Percentiles rank a stretch among this genome's conserved stretches.
Evolutionary conservation across 495 filamentous ascomycete genomes (phyloP).

Genomic region (Lindgomyces ingoldianus): DNA sequence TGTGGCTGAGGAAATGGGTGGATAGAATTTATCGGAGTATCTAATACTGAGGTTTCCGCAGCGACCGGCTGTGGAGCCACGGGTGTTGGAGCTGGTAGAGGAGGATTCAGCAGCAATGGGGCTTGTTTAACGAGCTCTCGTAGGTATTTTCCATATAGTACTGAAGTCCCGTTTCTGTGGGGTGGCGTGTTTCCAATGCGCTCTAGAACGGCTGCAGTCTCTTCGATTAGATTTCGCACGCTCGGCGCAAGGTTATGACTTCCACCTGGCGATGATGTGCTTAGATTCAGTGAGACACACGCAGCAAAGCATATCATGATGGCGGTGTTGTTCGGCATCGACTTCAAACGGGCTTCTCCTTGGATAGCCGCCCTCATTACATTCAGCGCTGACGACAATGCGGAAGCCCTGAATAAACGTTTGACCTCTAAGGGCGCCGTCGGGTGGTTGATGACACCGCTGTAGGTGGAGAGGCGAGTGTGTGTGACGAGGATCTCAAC

Average conservation of each 20-base stretch:
- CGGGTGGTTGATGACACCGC: slow-evolving; percentile 71
- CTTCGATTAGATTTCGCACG: slow-evolving; percentile 66
- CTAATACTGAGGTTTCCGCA: neutral
- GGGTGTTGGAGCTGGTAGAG: neutral
- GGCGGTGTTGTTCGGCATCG: slow-evolving; percentile 75
- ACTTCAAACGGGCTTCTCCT: slow-evolving; percentile 66
- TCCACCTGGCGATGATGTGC: slow-evolving; percentile 29
- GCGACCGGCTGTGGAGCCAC: neutral
- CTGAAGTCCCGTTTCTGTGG: slow-evolving; percentile 64
- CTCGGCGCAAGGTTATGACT: slow-evolving; percentile 61
- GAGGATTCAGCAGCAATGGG: neutral
- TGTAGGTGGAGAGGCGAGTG: slow-evolving; percentile 70
- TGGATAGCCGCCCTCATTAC: slow-evolving; percentile 74
- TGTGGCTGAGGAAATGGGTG: slow-evolving; percentile 43
- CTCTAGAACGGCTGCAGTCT: slow-evolving; percentile 68
- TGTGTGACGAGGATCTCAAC: slow-evolving; percentile 75
- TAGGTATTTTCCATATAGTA: slow-evolving; percentile 63
- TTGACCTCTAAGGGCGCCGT: slow-evolving; percentile 69
- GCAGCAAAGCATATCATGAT: slow-evolving; percentile 79
- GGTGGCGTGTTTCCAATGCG: slow-evolving; percentile 63
- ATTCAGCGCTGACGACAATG: slow-evolving; percentile 68
- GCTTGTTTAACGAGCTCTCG: slow-evolving; percentile 56
- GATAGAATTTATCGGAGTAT: neutral
- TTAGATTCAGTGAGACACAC: slow-evolving; percentile 67
- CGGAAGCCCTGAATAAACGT: slow-evolving; percentile 68